A percentile compares a stretch with the other conserved stretches of the same genome.
Conservation (phyloP, 2,329 filamentous ascomycete species). For the Trichoderma sp. region DNA sequence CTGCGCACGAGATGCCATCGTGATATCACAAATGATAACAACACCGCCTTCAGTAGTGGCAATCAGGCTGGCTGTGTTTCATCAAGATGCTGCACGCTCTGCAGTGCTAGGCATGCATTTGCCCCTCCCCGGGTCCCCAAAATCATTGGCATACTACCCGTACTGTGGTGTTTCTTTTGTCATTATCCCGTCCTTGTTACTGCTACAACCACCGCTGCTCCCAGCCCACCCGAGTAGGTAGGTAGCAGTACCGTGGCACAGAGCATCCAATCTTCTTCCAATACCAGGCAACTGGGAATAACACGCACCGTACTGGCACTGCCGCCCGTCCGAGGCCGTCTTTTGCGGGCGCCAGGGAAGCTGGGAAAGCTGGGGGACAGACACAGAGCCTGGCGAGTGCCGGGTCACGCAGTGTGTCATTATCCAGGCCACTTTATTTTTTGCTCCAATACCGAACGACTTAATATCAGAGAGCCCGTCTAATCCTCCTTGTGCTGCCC, state of each 20-base stretch:
- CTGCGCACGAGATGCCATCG: background rate
- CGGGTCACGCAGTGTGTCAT: background rate
- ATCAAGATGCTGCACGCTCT: background rate
- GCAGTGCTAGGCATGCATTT: background rate
- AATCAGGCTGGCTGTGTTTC: constrained; percentile 6
- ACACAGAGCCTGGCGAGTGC: background rate
- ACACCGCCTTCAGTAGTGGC: constrained; percentile 16
- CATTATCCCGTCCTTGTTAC: background rate
- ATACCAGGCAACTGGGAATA: background rate
- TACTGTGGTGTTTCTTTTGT: background rate
- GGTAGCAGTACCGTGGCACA: background rate
- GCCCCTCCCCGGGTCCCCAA: background rate
- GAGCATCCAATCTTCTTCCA: background rate
- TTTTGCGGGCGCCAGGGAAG: background rate
- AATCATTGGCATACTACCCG: background rate
- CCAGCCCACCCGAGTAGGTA: background rate
- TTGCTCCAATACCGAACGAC: background rate
- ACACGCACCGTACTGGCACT: background rate
- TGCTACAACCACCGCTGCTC: background rate
- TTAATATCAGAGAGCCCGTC: background rate
- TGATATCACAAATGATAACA: constrained; percentile 22
- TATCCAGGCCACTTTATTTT: background rate
- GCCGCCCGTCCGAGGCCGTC: background rate
- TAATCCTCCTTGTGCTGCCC: background rate
- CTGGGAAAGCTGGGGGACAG: background rate